Base-by-base conservation (phyloP, 805 yeast species). In the Nakazawaea laoshanensis region DNA sequence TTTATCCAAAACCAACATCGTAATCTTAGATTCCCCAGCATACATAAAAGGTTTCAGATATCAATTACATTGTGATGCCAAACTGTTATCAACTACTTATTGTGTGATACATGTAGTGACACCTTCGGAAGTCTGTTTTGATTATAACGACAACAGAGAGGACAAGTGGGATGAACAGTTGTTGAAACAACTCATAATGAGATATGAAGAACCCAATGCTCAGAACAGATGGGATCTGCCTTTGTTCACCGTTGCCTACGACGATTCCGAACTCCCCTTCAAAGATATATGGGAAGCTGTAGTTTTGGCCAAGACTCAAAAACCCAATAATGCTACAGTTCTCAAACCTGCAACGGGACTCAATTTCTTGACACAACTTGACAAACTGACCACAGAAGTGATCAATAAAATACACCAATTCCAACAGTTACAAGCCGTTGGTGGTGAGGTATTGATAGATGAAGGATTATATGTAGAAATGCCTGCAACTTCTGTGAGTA, bases 21-120 rank as follows among this genome's bases (percentile, higher is more conserved):
- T 92, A 1, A 75, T 92, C 12, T 64, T 92, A 33, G 98, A 92
- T 52, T 73, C 92, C 2, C 63, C 87, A 46, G 77, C 84, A 25
- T 92, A 92, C 52, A 92, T 92, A 47, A 92, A 92, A 50, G 98
- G 98, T 0, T 87, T 88, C 53, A 64, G 98, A 39, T 92, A 92
- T 56, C 98, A 92, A 55, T 63, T 92, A 33, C 87, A 75, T 53
- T 88, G 96, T 55, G 98, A 92, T 53, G 88, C 95, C 24, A 89
- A 88, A 52, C 80, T 86, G 1, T 63, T 77, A 18, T 67, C 76
- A 12, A 87, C 96, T 1, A 77, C 92, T 2, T 80, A 84, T 42
- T 81, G 94, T 48, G 82, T 88, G 24, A 62, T 89, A 2, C 88
- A 89, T 40, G 78, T 83, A 1, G 69, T 87, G 45, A 73, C 82